Conservation (phyloP, 805 yeast genomes). For the Candida fluviatilis region DNA sequence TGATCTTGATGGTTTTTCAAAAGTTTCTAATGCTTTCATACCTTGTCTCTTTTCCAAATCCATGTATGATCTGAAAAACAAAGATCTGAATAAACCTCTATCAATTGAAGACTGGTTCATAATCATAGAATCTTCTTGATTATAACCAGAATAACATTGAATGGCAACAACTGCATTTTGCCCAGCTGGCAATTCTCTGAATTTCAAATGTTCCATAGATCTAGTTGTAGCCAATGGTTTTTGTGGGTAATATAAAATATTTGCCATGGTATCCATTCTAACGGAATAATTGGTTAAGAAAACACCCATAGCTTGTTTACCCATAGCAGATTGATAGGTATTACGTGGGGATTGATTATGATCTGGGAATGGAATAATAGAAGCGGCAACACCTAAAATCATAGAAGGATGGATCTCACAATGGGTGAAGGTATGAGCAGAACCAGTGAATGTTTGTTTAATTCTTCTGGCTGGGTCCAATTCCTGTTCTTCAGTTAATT, state of each 20-base stretch:
- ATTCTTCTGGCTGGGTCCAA: slow-evolving; percentile 82
- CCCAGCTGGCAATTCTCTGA: slow-evolving; percentile 98
- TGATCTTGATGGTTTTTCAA: slow-evolving; percentile 93
- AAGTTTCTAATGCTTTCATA: slow-evolving; percentile 96
- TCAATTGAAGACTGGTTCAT: slow-evolving; percentile 98
- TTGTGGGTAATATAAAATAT: slow-evolving; percentile 94
- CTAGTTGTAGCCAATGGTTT: slow-evolving; percentile 97
- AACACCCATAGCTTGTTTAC: slow-evolving; percentile 99
- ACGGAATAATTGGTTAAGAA: slow-evolving; percentile 91
- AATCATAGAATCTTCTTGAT: slow-evolving; percentile 99
- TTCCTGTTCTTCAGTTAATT: slow-evolving; percentile 41
- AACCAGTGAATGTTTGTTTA: slow-evolving; percentile 53
- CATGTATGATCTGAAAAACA: slow-evolving; percentile 96
- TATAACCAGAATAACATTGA: slow-evolving; percentile 96
- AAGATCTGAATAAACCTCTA: slow-evolving; percentile 91
- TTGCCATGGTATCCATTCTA: slow-evolving; percentile 99
- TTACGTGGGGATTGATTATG: slow-evolving; percentile 99
- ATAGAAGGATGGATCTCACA: slow-evolving; percentile 99
- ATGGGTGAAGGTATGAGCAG: slow-evolving; percentile 84
- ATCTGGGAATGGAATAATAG: slow-evolving; percentile 99
- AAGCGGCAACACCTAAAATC: slow-evolving; percentile 98
- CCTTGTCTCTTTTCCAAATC: slow-evolving; percentile 98
- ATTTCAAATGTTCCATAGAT: slow-evolving; percentile 95
- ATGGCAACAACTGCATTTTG: slow-evolving; percentile 98
- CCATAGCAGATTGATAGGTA: slow-evolving; percentile 99